phyloP scores from a whole-genome alignment of 495 filamentous ascomycete species.

The Bathelium albidoporum region DNA sequence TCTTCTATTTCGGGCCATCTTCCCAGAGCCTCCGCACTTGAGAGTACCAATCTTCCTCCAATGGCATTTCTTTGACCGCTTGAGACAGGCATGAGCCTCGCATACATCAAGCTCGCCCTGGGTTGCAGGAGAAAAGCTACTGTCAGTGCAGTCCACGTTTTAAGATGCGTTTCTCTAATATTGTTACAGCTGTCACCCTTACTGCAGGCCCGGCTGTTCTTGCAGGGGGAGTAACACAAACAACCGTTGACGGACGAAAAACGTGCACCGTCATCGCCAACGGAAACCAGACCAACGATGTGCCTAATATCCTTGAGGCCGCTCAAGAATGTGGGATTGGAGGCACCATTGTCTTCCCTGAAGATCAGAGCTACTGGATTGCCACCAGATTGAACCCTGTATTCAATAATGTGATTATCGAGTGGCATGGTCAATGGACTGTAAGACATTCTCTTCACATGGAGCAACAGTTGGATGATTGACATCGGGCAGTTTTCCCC shows the following conservation, averaged over 20 bases:
- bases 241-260: background rate
- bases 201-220: background rate
- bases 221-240: background rate
- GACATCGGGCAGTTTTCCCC: conserved; percentile 34
- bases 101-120: background rate
- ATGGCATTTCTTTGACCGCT: background rate
- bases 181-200: background rate
- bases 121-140: background rate
- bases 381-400: conserved; percentile 39
- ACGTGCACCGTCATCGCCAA: conserved; percentile 25
- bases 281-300: conserved; percentile 33
- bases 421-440: conserved; percentile 31
- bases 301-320: conserved; percentile 40
- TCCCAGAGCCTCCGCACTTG: background rate
- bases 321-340: conserved; percentile 42
- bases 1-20: background rate
- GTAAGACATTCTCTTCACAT: background rate
- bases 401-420: conserved; percentile 36
- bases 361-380: conserved; percentile 42
- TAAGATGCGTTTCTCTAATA: background rate
- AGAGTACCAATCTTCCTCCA: background rate
- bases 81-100: background rate
- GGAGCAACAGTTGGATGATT: background rate
- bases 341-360: conserved; percentile 44
- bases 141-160: background rate